Base-by-base conservation (phyloP, 1,139 yeast species). In the Taphrina sp. region DNA sequence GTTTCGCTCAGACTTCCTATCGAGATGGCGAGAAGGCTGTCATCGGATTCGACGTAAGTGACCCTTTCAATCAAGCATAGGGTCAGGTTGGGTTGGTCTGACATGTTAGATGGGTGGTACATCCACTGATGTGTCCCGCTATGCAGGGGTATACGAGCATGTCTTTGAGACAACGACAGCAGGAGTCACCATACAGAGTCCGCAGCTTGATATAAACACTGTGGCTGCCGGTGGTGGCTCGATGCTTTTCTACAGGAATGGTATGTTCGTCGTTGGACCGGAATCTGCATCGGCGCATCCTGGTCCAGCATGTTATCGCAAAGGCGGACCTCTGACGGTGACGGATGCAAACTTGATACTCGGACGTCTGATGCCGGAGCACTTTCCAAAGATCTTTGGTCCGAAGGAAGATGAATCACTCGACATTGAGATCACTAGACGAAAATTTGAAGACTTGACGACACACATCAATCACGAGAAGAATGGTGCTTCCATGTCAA, bases 211-310 rank as follows among this genome's bases (percentile, higher is more conserved):
- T 61, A 78, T 78, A 59, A 77, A 76, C 58, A 78, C 82, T 1
- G 81, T 78, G 8, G 83, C 82, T 31, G 82, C 82, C 8, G 83
- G 82, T 33, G 82, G 82, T 42, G 82, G 82, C 1, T 76, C 80
- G 4, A 76, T 76, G 58, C 65, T 78, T 36, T 70, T 69, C 56
- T 78, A 78, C 72, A 67, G 71, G 57, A 76, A 77, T 60, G 81
- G 81, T 2, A 67, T 77, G 19, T 78, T 77, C 62, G 72, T 67
- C 1, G 82, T 78, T 14, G 82, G 82, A 2, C 82, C 82, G 0
- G 81, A 78, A 60, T 72, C 77, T 53, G 82, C 82, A 3, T 69
- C 78, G 31, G 78, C 82, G 2, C 80, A 78, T 61, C 82, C 82
- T 1, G 82, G 82, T 5, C 82, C 82, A 0, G 81, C 81, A 1